Percentiles rank a stretch among this genome's conserved stretches.
Conservation (phyloP, 2,329 filamentous ascomycete species). For the Alternaria sp. region DNA sequence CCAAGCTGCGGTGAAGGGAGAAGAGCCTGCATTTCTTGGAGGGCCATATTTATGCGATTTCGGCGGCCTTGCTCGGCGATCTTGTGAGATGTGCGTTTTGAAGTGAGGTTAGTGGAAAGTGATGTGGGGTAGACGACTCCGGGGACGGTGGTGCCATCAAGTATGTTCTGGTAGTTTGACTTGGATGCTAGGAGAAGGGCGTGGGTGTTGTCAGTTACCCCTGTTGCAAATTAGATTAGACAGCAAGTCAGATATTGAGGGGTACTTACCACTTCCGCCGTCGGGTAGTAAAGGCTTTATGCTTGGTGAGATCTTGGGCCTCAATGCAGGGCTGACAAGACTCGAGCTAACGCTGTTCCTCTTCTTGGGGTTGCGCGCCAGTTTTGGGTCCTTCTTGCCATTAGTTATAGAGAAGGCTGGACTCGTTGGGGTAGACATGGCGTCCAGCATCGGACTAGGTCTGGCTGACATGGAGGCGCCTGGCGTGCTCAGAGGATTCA, state of each 20-base stretch:
- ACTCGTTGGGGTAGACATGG: conserved; percentile 59
- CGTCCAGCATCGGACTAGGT: conserved; percentile 60
- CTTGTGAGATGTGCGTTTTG: conserved; percentile 96
- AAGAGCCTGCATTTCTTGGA: conserved; percentile 88
- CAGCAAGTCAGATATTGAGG: not conserved
- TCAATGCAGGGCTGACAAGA: conserved; percentile 83
- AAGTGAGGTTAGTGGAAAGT: conserved; percentile 90
- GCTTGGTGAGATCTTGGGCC: conserved; percentile 89
- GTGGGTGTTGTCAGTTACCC: conserved; percentile 63
- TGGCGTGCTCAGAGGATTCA: conserved; percentile 63
- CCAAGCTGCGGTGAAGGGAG: conserved; percentile 66
- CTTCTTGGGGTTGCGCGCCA: conserved; percentile 46
- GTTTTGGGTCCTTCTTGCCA: conserved; percentile 42
- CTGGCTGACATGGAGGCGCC: conserved; percentile 36
- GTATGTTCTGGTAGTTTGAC: conserved; percentile 96
- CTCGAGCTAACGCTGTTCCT: conserved; percentile 65
- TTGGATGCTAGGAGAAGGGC: conserved; percentile 87
- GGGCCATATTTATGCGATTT: conserved; percentile 92
- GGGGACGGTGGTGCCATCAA: conserved; percentile 89
- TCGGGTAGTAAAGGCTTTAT: conserved; percentile 89
- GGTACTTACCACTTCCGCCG: conserved; percentile 58
- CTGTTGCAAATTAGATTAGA: conserved; percentile 33
- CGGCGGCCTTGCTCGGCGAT: conserved; percentile 94
- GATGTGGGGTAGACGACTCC: conserved; percentile 90
- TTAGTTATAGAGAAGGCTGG: conserved; percentile 38